Percentiles rank a stretch among this genome's conserved stretches.
phyloP scores from a whole-genome alignment of 2,329 filamentous ascomycete species.

The Colletotrichum trifolii region DNA sequence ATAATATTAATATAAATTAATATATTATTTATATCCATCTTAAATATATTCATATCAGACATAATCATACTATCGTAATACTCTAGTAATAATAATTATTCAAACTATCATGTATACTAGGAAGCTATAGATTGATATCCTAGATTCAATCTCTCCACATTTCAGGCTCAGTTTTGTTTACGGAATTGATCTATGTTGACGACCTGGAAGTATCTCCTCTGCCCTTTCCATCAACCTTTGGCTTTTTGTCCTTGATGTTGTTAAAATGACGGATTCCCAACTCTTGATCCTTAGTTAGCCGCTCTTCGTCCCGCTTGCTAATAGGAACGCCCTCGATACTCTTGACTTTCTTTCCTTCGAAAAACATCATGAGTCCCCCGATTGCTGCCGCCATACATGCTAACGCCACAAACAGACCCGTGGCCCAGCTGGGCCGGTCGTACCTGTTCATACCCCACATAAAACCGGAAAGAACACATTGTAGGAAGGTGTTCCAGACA shows the following conservation, averaged over 20 bases:
- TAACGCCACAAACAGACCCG: conserved; percentile 80
- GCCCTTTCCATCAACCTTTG: conserved; percentile 54
- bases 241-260: conserved; percentile 63
- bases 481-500: conserved; percentile 82
- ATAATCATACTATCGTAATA: too few species aligned
- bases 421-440: conserved; percentile 81
- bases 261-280: conserved; percentile 69
- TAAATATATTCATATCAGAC: too few species aligned
- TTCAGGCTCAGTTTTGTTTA: too few species aligned
- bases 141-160: too few species aligned
- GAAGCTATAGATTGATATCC: too few species aligned
- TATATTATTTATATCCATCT: too few species aligned
- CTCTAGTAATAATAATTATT: too few species aligned
- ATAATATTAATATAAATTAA: too few species aligned
- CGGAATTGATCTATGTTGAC: too few species aligned
- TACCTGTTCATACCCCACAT: conserved; percentile 86
- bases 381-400: conserved; percentile 76
- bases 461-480: conserved; percentile 77
- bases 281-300: conserved; percentile 63
- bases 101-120: too few species aligned
- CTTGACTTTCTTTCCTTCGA: conserved; percentile 79
- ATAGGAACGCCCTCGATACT: conserved; percentile 76
- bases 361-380: conserved; percentile 76
- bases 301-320: conserved; percentile 64
- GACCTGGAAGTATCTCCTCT: conserved; percentile 34